Evolutionary conservation across 2,329 filamentous ascomycete genomes (phyloP).

Genomic region (Phaeophleospora eucalypticola): DNA sequence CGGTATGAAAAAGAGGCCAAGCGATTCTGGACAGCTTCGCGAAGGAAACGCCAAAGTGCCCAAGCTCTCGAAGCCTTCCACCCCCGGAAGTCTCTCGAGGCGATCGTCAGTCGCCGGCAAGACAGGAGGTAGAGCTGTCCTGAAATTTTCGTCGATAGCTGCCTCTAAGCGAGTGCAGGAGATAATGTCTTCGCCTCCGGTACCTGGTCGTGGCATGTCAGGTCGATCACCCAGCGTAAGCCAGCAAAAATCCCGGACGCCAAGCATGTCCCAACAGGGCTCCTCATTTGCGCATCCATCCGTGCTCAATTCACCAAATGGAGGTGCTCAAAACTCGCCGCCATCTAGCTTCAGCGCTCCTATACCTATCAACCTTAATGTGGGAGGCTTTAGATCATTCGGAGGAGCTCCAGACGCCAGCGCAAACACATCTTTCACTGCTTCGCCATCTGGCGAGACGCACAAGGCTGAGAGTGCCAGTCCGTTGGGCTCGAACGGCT

Average conservation of each 20-base stretch:
- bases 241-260: constrained; percentile 6
- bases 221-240: neutral
- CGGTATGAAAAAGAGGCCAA: constrained; percentile 26
- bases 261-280: neutral
- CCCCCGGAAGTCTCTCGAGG: constrained; percentile 9
- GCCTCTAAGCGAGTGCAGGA: constrained; percentile 15
- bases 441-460: constrained; percentile 6
- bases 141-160: constrained; percentile 15
- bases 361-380: constrained; percentile 19
- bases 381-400: constrained; percentile 27
- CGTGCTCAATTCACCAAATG: neutral
- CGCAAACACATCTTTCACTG: neutral
- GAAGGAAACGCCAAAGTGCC: constrained; percentile 27
- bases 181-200: constrained; percentile 17
- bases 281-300: neutral
- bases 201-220: constrained; percentile 8
- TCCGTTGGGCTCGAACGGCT: constrained; percentile 8
- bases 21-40: constrained; percentile 19
- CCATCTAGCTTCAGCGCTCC: constrained; percentile 11
- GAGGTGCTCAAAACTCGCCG: neutral
- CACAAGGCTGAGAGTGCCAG: constrained; percentile 2
- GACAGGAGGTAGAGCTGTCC: constrained; percentile 5
- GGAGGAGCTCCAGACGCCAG: constrained; percentile 1
- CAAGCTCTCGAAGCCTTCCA: constrained; percentile 22
- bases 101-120: constrained; percentile 10